Evolutionary conservation across 257 asterid genomes (phyloP).

Genomic region (Nemophila menziesii): DNA sequence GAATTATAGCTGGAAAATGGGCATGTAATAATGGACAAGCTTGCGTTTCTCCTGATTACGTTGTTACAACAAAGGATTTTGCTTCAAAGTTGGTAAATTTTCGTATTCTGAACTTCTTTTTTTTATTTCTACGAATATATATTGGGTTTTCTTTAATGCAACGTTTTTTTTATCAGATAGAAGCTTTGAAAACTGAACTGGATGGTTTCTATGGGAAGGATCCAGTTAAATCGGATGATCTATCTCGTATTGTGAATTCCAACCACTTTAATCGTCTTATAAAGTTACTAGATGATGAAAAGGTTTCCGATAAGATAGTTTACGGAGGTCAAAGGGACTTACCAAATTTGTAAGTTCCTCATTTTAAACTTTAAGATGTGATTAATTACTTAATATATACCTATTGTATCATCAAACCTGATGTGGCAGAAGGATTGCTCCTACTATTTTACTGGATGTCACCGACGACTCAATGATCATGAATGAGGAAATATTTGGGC

Average conservation of each 20-base stretch:
- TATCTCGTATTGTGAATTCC: slow-evolving; percentile 61
- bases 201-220: slow-evolving; percentile 70
- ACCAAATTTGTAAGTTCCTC: slow-evolving; percentile 48
- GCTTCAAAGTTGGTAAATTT: slow-evolving; percentile 54
- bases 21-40: slow-evolving; percentile 93
- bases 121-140: neutral
- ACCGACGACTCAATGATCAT: slow-evolving; percentile 63
- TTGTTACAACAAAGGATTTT: slow-evolving; percentile 51
- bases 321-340: slow-evolving; percentile 74
- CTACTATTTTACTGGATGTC: slow-evolving; percentile 67
- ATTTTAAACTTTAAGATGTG: slow-evolving; percentile 1
- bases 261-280: slow-evolving; percentile 58
- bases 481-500: slow-evolving; percentile 89
- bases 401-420: slow-evolving; percentile 9
- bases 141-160: slow-evolving; percentile 8
- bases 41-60: slow-evolving; percentile 76
- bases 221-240: slow-evolving; percentile 61
- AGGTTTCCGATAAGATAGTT: slow-evolving; percentile 58
- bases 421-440: slow-evolving; percentile 59
- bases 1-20: slow-evolving; percentile 89
- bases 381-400: slow-evolving; percentile 1
- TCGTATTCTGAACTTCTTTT: slow-evolving; percentile 1
- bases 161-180: slow-evolving; percentile 30
- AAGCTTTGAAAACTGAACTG: slow-evolving; percentile 46
- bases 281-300: slow-evolving; percentile 61